Base-by-base conservation (phyloP, 495 filamentous ascomycete genomes). In the Lasiosphaeris hirsuta region DNA sequence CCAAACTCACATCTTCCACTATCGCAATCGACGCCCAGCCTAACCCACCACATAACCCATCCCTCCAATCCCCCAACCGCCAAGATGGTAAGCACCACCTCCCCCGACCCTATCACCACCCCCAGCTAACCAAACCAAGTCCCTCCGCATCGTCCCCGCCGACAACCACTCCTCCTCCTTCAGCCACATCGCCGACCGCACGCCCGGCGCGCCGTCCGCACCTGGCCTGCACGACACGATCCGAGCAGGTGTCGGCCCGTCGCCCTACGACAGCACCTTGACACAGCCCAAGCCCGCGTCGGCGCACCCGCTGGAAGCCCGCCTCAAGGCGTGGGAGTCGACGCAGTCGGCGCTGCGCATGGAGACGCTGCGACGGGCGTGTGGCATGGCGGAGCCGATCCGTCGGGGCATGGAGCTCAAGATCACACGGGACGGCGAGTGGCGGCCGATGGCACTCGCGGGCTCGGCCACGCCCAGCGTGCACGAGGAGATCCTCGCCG, bases 331-430 rank as follows among this genome's bases (percentile, higher is more conserved):
- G 45, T 98, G 93, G 93, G 78, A 83, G 63, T 77, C 84, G 37
- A 96, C 92, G 53, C 93, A 96, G 72, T 87, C 96, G 65, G 68
- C 73, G 4, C 69, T 96, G 70, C 92, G 93, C 78, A 95, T 95
- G 90, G 85, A 92, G 75, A 73, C 80, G 35, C 81, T 96, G 69
- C 83, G 91, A 44, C 89, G 90, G 54, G 83, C 86, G 35, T 97
- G 88, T 71, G 93, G 93, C 43, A 90, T 96, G 56, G 90, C 87
- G n/a, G 93, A 96, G 82, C 92, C 93, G 9, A 83, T 97, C 60
- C 83, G 90, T 13, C 84, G 93, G n/a, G 88, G 86, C 37, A 98
- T 98, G 93, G 93, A 98, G 79, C 75, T 96, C 65, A 89, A 88
- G 81, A 91, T 96, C 66, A 81, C 84, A 1, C 69, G 76, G 39